Evolutionary conservation across 306 rosid genomes (phyloP).

Genomic region (Acacia crassicarpa): DNA sequence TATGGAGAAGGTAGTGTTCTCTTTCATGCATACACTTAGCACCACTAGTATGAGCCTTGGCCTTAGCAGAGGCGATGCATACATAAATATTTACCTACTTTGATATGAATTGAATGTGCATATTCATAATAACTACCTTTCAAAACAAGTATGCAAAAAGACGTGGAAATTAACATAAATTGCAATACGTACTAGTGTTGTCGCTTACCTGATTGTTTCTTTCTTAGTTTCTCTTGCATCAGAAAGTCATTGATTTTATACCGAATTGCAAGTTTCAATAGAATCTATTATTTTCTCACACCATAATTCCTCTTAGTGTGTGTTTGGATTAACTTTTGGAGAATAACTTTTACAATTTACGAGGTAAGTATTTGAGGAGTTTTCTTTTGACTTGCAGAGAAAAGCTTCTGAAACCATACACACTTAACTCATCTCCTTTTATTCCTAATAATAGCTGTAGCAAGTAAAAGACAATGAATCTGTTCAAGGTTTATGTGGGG

Average conservation of each 20-base stretch:
- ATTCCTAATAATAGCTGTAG: neutral
- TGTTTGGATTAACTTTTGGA: too few relatives aligned
- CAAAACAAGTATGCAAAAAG: neutral
- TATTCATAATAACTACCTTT: neutral
- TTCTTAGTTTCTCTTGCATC: neutral
- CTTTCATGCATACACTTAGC: neutral
- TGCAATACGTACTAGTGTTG: neutral
- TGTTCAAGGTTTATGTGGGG: neutral
- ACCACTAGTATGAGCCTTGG: neutral
- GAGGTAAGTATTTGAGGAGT: too few relatives aligned
- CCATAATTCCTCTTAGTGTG: neutral
- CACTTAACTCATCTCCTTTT: neutral
- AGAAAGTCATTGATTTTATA: neutral
- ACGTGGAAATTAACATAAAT: neutral
- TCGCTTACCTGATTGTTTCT: neutral
- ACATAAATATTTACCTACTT: neutral
- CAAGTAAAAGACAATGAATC: neutral
- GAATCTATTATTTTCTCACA: neutral
- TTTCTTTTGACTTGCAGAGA: too few relatives aligned
- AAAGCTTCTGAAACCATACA: too few relatives aligned
- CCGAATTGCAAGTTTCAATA: neutral
- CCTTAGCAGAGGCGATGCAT: neutral
- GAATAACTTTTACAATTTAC: too few relatives aligned
- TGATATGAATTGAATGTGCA: neutral
- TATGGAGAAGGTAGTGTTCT: neutral